Evolutionary conservation across 139 green algal species (phyloP), one percentile per base, ranked within the genome.

Genomic region (Trebouxia sp.): DNA sequence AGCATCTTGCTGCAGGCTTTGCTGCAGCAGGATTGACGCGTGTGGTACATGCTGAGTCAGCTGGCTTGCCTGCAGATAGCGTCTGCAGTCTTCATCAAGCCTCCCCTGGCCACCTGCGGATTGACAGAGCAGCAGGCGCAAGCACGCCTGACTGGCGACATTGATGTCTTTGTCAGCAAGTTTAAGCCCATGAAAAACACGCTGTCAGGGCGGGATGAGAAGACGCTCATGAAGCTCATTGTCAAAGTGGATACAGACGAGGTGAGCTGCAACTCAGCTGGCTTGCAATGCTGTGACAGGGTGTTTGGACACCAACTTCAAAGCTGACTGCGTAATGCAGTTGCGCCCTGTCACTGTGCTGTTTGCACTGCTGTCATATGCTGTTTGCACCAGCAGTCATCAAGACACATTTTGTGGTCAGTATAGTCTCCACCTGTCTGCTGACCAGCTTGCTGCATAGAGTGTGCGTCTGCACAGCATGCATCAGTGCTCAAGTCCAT

Each of bases 121-220:
- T 75, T 97, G 39, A 95, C 92, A 9, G 96, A 99, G 90, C 89
- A 98, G 85, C 70, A 94, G 77, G 95, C 97, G 4, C 70, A 92
- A 11, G 87, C 87, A 38, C 37, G 56, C 3, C 48, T 90, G 47
- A 86, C 85, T 20, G 87, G 88, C 24, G 84, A 93, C 76, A 80
- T 97, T n/a, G 94, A 98, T 85, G 85, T 99, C 10, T 99, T 95
- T 91, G 93, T 90, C 20, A 94, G 92, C 70, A 90, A 84, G 53
- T 99, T 99, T 86, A 87, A 86, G 75, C 92, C 96, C 48, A 98
- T 99, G 96, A 93, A 94, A 76, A 95, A 97, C 87, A 98, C 96
- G 30, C 80, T 99, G 62, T 92, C 88, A 65, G 95, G 95, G 66
- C 86, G 86, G 38, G 88, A 91, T 12, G 88, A 96, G 80, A 87